Base-by-base conservation (phyloP, 148 eudicot species). In the Pharnaceum exiguum region DNA sequence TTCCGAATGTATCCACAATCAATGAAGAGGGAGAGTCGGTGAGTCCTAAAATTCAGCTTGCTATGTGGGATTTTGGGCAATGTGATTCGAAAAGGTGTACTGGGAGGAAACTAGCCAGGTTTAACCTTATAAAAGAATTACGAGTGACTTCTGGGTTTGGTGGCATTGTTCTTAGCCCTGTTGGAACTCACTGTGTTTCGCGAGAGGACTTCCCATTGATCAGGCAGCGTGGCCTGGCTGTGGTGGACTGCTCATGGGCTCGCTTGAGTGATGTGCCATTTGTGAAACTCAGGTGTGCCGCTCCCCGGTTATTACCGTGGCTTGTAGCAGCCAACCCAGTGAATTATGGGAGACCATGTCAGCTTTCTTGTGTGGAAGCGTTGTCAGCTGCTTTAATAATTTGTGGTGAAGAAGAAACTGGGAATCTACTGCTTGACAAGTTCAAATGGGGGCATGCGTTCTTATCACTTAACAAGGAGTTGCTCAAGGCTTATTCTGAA, bases 11-110 rank as follows among this genome's bases (percentile, higher is more conserved):
- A 8, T 74, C 21, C 37, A 25, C 59, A 18, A 63, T 65, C 12
- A 78, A 75, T 15, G 90, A 77, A n/a, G 88, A 82, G 31, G 67
- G 48, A 7, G 64, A 59, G 62, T 69, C 55, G 30, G 30, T 32
- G 32, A 68, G 62, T 38, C 95, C 84, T 7, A 72, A 67, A 35
- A 67, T 93, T 42, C 89, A 93, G 74, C 95, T 93, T 19, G 99
- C 99, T 10, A 93, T 93, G 96, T 93, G 96, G 98, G 99, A 88
- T 75, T 93, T 93, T 30, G 99, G 89, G n/a, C 99, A 93, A 57
- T 93, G 96, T 55, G 96, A 93, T 70, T 80, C 90, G 15, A 88
- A 93, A 76, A 88, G 79, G 69, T 93, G 99, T 68, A 93, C 95
- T 4, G 96, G 99, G 11, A 80, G 99, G 62, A 93, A 93, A 70